Evolutionary conservation across 2,329 filamentous ascomycete genomes (phyloP).

Genomic region (Falciphora oryzae): DNA sequence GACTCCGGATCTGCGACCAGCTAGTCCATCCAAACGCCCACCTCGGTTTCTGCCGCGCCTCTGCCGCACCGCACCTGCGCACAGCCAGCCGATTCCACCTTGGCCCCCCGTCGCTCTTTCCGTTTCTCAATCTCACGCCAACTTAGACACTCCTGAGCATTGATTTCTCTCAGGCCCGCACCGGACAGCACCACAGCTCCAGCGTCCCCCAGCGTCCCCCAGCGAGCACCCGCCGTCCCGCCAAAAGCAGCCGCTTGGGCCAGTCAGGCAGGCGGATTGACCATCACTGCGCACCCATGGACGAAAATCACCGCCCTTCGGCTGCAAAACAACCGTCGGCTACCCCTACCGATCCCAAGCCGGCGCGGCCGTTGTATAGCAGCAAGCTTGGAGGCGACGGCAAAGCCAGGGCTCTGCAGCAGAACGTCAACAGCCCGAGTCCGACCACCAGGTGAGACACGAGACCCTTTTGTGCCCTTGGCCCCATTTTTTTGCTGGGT

Average conservation of each 20-base stretch:
- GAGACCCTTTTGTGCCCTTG: slow-evolving; percentile 19
- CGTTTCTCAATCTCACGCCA: background rate
- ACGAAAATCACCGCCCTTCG: slow-evolving; percentile 18
- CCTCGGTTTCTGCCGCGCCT: background rate
- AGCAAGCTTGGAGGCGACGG: slow-evolving; percentile 25
- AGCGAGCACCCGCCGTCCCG: background rate
- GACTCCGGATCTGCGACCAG: background rate
- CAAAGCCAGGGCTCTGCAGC: slow-evolving; percentile 18
- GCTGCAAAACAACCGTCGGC: slow-evolving; percentile 11
- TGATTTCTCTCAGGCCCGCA: background rate
- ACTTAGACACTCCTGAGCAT: background rate
- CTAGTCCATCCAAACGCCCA: background rate
- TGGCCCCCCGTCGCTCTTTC: background rate
- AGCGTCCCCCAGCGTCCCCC: background rate
- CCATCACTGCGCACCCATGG: slow-evolving; percentile 16
- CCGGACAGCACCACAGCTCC: background rate
- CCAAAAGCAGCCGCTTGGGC: background rate
- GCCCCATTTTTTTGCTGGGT: slow-evolving; percentile 16
- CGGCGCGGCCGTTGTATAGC: slow-evolving; percentile 24
- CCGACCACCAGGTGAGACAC: slow-evolving; percentile 28
- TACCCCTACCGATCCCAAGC: slow-evolving; percentile 17
- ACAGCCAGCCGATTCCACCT: background rate
- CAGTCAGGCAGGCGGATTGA: slow-evolving; percentile 3
- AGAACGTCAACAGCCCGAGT: slow-evolving; percentile 19
- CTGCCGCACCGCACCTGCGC: background rate